phyloP scores from a whole-genome alignment of 345 rosid species.

The Salix dunnii region DNA sequence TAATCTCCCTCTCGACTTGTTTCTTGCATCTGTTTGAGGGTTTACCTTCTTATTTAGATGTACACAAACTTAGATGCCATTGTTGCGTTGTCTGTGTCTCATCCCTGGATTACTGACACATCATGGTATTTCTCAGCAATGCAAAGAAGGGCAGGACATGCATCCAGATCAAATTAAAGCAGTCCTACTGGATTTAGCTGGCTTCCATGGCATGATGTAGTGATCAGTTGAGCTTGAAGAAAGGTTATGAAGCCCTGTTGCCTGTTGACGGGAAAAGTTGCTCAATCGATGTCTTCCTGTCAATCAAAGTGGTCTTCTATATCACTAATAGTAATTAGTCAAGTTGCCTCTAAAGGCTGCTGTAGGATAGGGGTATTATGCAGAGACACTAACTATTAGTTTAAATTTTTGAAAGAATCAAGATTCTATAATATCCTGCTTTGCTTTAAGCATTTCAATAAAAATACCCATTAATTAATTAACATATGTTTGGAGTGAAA shows the following conservation, averaged over 20 bases:
- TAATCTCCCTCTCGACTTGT: not conserved
- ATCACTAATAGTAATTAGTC: not conserved
- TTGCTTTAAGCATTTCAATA: not conserved
- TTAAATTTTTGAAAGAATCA: not conserved
- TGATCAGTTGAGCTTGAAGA: not conserved
- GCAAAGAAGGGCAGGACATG: slow-evolving; percentile 80
- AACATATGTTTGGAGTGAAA: no score
- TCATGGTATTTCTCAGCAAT: slow-evolving; percentile 49
- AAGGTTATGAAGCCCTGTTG: not conserved
- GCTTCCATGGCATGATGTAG: slow-evolving; percentile 46
- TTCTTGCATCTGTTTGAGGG: not conserved
- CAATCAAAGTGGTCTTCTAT: not conserved
- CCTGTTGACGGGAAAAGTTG: not conserved
- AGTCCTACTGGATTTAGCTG: slow-evolving; percentile 83
- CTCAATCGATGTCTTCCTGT: not conserved
- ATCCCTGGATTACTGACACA: not conserved
- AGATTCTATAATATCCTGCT: not conserved
- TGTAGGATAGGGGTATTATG: not conserved
- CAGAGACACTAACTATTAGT: not conserved
- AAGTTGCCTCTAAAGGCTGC: not conserved
- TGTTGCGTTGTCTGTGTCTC: not conserved
- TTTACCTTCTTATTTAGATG: not conserved
- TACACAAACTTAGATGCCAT: not conserved
- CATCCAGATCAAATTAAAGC: slow-evolving; percentile 91
- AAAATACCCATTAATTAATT: not conserved